Evolutionary conservation across 805 yeast genomes (phyloP).

Genomic region (Wickerhamiella galacta): DNA sequence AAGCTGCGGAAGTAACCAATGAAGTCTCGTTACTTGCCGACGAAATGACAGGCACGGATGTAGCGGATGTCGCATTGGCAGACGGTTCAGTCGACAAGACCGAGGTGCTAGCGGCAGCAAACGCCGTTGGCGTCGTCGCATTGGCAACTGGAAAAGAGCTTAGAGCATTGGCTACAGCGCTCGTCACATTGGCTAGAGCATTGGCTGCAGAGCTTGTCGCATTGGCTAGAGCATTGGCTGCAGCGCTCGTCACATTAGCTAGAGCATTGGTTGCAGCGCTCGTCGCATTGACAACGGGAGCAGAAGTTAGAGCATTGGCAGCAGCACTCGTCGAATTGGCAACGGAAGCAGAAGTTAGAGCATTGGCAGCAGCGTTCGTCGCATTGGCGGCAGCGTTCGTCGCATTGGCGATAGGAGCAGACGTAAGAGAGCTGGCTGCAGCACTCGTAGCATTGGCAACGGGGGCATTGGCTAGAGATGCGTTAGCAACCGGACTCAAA

Average conservation of each 20-base stretch:
- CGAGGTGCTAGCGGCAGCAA: not conserved
- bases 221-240: not conserved
- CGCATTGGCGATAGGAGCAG: not conserved
- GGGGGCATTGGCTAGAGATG: no score
- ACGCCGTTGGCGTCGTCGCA: not conserved
- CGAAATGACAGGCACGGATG: slow-evolving; percentile 5
- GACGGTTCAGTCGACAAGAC: slow-evolving; percentile 4
- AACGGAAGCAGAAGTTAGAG: not conserved
- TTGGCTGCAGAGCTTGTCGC: not conserved
- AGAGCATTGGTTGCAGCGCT: slow-evolving; percentile 1
- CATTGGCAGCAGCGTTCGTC: not conserved
- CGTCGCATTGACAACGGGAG: not conserved
- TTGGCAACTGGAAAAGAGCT: not conserved
- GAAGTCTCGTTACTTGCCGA: not conserved
- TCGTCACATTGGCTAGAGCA: not conserved
- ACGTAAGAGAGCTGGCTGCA: not conserved
- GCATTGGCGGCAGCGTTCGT: slow-evolving; percentile 1
- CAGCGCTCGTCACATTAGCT: not conserved
- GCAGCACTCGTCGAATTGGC: not conserved
- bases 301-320: not conserved
- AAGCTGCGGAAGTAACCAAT: not conserved
- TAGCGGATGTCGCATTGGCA: slow-evolving; percentile 8
- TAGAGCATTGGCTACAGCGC: not conserved
- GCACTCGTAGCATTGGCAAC: not conserved
- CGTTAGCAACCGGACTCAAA: no score